Conservation (phyloP, 1,139 yeast species). For the Nakaseomyces delphensis region DNA sequence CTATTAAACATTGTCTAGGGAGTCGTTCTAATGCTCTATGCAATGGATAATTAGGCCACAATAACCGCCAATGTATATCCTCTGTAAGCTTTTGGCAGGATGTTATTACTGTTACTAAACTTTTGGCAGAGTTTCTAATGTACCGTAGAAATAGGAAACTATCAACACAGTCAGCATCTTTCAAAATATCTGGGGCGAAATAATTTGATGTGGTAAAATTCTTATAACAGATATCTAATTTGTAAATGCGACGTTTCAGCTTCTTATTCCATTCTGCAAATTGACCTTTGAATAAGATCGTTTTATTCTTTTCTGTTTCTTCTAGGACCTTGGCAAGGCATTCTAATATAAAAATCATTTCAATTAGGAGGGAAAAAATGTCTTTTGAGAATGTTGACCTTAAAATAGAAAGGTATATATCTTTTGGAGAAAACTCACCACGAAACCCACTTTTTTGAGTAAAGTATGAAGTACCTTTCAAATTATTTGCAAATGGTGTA, state of each 20-base stretch:
- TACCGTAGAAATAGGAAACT: conserved; percentile 34
- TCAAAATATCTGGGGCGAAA: conserved; percentile 31
- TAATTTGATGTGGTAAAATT: conserved; percentile 31
- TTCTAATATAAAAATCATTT: conserved; percentile 29
- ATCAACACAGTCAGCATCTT: conserved; percentile 31
- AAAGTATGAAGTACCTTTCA: neutral
- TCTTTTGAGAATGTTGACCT: conserved; percentile 31
- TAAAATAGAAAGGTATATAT: conserved; percentile 26
- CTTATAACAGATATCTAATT: conserved; percentile 32
- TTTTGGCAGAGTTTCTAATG: conserved; percentile 34
- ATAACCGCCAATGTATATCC: conserved; percentile 30
- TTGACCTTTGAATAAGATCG: conserved; percentile 7
- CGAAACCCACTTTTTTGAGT: neutral
- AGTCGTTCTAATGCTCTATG: conserved; percentile 35
- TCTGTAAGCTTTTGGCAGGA: conserved; percentile 16
- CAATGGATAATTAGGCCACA: conserved; percentile 36
- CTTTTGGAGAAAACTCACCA: conserved; percentile 8
- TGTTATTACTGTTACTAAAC: conserved; percentile 23
- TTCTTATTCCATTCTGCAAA: conserved; percentile 12
- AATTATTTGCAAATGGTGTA: conserved; percentile 3
- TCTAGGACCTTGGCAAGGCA: conserved; percentile 20
- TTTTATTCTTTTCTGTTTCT: conserved; percentile 9
- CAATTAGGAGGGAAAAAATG: conserved; percentile 25
- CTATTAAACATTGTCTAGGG: conserved; percentile 38
- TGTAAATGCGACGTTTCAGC: conserved; percentile 26